A percentile compares a stretch with the other conserved stretches of the same genome.
These are phyloP conservation scores for Isabelozyma heimii DNA, from an alignment of 805 yeast species.

Conservation along the genomic window DNA sequence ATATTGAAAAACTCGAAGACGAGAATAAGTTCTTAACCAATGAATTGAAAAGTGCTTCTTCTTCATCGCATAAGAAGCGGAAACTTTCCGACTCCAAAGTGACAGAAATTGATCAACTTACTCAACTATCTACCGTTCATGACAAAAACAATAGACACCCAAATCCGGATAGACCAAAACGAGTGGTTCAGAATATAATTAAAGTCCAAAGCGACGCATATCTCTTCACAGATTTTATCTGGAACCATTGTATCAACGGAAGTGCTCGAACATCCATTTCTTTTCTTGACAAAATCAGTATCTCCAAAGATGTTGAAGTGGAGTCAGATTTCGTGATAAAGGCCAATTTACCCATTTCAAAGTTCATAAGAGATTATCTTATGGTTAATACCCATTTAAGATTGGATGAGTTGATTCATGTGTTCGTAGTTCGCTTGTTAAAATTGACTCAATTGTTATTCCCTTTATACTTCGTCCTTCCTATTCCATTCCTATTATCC, in stretches of 20 bases:
- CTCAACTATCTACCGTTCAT: neutral
- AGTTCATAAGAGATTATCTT: slow-evolving; percentile 40
- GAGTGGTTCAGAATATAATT: slow-evolving; percentile 13
- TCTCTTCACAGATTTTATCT: slow-evolving; percentile 30
- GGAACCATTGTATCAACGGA: slow-evolving; percentile 37
- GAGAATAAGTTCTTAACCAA: slow-evolving; percentile 41
- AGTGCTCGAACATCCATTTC: slow-evolving; percentile 27
- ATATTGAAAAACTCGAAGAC: slow-evolving; percentile 39
- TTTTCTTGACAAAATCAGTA: slow-evolving; percentile 29
- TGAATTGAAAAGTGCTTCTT: slow-evolving; percentile 28
- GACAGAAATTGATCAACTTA: neutral
- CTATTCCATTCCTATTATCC: slow-evolving; percentile 61
- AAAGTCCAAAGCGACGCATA: slow-evolving; percentile 31
- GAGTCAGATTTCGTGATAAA: slow-evolving; percentile 16
- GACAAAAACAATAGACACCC: neutral
- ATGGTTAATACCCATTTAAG: slow-evolving; percentile 43
- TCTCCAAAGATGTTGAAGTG: slow-evolving; percentile 16
- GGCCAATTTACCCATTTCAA: slow-evolving; percentile 29
- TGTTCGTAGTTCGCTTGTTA: slow-evolving; percentile 26
- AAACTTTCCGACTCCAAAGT: slow-evolving; percentile 4
- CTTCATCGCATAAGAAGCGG: slow-evolving; percentile 15
- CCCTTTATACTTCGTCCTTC: slow-evolving; percentile 22
- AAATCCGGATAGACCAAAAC: neutral
- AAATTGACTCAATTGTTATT: slow-evolving; percentile 27
- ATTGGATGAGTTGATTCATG: slow-evolving; percentile 48